A percentile compares a stretch with the other conserved stretches of the same genome.
These are phyloP conservation scores for Dictyostelium firmibasis DNA, from an alignment of 78 protist genomes.

Conservation along the genomic window DNA sequence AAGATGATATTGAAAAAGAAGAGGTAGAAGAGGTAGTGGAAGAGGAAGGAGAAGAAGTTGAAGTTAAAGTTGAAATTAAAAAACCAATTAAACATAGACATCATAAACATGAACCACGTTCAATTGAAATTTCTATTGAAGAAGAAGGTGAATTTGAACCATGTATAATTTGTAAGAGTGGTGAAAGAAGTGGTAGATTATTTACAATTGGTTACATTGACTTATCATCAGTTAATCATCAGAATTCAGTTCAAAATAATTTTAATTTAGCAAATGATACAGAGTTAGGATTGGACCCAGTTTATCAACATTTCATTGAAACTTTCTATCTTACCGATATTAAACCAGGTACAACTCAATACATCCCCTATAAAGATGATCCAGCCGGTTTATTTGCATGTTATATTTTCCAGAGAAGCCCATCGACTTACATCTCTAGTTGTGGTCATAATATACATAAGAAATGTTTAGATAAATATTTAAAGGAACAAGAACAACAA, in stretches of 20 bases:
- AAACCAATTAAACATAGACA: background rate
- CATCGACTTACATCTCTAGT: constrained; percentile 52
- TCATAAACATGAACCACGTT: background rate
- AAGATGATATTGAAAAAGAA: background rate
- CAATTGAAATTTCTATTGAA: background rate
- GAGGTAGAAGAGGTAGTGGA: too few species aligned
- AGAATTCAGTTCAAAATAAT: constrained; percentile 4
- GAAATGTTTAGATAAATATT: constrained; percentile 14
- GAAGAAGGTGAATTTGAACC: background rate
- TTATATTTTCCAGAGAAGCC: constrained; percentile 31
- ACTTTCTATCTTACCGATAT: constrained; percentile 10
- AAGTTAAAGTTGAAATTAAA: background rate
- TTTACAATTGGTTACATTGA: constrained; percentile 65
- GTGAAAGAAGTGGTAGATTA: constrained; percentile 20
- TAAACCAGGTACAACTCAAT: constrained; percentile 49
- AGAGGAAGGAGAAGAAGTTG: background rate
- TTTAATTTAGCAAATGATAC: background rate
- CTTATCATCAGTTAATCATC: constrained; percentile 14
- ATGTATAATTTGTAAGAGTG: constrained; percentile 69
- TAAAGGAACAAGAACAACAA: background rate
- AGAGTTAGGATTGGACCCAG: constrained; percentile 5
- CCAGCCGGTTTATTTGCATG: constrained; percentile 39
- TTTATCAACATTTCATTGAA: constrained; percentile 33
- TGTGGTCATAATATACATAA: constrained; percentile 67
- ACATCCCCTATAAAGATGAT: constrained; percentile 41